Evolutionary conservation across 2,329 filamentous ascomycete genomes (phyloP), one percentile per base, ranked within the genome.

Genomic region (Colletotrichum caudatum): DNA sequence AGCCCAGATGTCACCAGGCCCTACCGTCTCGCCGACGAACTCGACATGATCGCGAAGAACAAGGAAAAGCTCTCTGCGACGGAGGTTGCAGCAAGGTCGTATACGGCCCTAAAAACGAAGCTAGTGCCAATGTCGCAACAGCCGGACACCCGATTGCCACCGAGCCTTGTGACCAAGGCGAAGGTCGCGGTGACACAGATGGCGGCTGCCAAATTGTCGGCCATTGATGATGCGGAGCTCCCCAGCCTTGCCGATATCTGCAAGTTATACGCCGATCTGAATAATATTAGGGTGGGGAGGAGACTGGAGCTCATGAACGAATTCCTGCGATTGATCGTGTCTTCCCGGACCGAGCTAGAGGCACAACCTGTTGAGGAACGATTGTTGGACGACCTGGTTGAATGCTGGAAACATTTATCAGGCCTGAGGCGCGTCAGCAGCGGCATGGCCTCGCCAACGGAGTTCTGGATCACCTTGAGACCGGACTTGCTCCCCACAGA

Each of bases 381-480:
- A 9, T 29, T 69, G 23, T 59, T 78, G 51, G 64, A 75, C 0
- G 80, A 82, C 71, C 74, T 82, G 5, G 50, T 81, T 39, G 75
- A 76, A 16, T 68, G 82, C 64, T 83, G 82, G 82, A 78, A 79
- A 74, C 79, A 81, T 66, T 69, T 82, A 18, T 81, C 82, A 1
- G 78, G 80, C 62, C 73, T 82, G 50, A 77, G 75, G 53, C 77
- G 81, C 14, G 70, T 62, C 6, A 76, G 77, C 26, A 63, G 56
- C 62, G 66, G 70, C 23, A 33, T 71, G 20, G 11, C 20, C 7
- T 58, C 50, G 41, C 59, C 64, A 1, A 65, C 76, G 4, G 74
- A 71, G 6, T 82, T 82, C 57, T 77, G 77, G 60, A 67, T 83
- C 44, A 80, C 81, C 11, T 75, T 75, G 7, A 51, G 69, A 16